Evolutionary conservation across 371 early-diverging fungal genomes (phyloP).

Genomic region (Apophysomyces ossiformis): DNA sequence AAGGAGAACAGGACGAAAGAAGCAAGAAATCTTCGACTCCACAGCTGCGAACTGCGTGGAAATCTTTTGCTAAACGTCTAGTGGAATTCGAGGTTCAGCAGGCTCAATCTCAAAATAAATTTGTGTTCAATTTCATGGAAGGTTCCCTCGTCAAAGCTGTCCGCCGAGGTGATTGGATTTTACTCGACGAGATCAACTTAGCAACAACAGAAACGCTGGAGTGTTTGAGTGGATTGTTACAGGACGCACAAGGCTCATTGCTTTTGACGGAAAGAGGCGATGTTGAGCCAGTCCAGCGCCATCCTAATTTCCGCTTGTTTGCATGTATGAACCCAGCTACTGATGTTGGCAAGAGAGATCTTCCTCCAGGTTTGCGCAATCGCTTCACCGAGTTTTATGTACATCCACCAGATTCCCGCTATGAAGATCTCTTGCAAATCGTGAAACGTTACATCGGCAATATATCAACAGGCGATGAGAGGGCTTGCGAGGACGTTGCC

Average conservation of each 20-base stretch:
- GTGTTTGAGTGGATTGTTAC: conserved; percentile 88
- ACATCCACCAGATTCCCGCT: conserved; percentile 85
- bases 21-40: conserved; percentile 48
- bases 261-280: conserved; percentile 93
- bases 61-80: conserved; percentile 61
- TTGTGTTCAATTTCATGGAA: conserved; percentile 95
- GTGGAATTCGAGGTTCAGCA: conserved; percentile 73
- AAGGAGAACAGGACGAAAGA: conserved; percentile 41
- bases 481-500: conserved; percentile 74
- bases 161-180: conserved; percentile 93
- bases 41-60: conserved; percentile 62
- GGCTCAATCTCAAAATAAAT: conserved; percentile 75
- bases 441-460: conserved; percentile 77
- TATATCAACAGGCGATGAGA: conserved; percentile 65
- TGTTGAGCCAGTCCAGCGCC: conserved; percentile 83
- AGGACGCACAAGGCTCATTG: conserved; percentile 80
- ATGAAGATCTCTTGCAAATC: conserved; percentile 84
- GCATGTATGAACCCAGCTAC: conserved; percentile 99
- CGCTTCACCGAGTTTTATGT: conserved; percentile 97
- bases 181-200: conserved; percentile 99
- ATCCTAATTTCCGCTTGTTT: conserved; percentile 97
- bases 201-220: conserved; percentile 96
- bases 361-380: conserved; percentile 90
- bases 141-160: conserved; percentile 94
- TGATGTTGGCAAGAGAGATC: conserved; percentile 97